phyloP scores from a whole-genome alignment of 257 asterid genomes.

The Petunia axillaris region DNA sequence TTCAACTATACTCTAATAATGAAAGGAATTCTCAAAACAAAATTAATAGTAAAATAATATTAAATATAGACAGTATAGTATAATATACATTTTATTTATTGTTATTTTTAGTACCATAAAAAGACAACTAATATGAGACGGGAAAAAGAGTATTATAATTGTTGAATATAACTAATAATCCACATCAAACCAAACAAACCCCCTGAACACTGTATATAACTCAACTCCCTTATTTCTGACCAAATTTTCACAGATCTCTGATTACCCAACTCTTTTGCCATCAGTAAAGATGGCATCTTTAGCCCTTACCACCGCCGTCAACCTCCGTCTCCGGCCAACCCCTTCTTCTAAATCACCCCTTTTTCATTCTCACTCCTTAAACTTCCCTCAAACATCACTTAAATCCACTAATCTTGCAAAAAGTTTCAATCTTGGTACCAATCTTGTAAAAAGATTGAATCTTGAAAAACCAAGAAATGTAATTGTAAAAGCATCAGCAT shows the following conservation, averaged over 20 bases:
- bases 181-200: no score
- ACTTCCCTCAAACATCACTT: conserved; percentile 11
- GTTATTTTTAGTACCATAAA: no score
- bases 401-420: conserved; percentile 11
- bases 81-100: no score
- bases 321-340: conserved; percentile 57
- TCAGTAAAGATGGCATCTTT: conserved; percentile 55
- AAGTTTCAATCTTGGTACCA: neutral
- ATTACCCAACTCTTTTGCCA: conserved; percentile 24
- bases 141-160: no score
- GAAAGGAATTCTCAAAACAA: no score
- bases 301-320: conserved; percentile 54
- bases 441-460: neutral
- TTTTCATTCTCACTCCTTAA: conserved; percentile 19
- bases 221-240: conserved; percentile 9
- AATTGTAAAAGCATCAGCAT: conserved; percentile 37
- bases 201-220: no score
- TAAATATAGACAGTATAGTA: no score
- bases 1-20: no score
- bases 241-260: conserved; percentile 17
- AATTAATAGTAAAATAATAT: no score
- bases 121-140: no score
- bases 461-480: neutral
- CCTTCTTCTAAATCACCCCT: conserved; percentile 28
- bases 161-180: no score